phyloP scores from a whole-genome alignment of 2,329 filamentous ascomycete species.

The Diaporthe nobilis region DNA sequence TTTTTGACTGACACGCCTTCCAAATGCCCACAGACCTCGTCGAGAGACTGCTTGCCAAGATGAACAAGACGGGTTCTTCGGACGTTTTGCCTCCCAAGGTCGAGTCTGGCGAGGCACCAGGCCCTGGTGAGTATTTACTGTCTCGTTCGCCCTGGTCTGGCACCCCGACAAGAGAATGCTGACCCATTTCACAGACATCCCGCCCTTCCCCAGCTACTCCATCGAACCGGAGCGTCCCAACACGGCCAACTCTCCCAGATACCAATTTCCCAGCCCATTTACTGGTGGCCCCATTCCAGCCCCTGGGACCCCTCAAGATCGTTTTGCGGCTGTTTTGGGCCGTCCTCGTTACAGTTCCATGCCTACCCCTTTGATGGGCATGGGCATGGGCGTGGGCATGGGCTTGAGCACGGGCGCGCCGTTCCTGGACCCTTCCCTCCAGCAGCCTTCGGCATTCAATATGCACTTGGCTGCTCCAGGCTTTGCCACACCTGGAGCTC shows the following conservation, averaged over 20 bases:
- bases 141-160: not conserved
- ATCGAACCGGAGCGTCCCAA: not conserved
- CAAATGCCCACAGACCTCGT: constrained; percentile 10
- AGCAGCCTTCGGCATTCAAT: not conserved
- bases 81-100: not conserved
- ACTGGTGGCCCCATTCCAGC: constrained; percentile 15
- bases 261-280: not conserved
- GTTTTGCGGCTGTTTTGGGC: constrained; percentile 35
- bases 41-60: constrained; percentile 13
- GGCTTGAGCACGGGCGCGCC: not conserved
- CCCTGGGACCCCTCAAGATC: constrained; percentile 33
- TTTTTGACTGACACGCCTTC: not conserved
- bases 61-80: not conserved
- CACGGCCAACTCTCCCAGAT: not conserved
- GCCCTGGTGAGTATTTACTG: not conserved
- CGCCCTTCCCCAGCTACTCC: constrained; percentile 22
- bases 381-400: constrained; percentile 4
- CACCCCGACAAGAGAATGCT: not conserved
- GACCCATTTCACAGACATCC: not conserved
- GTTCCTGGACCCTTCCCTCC: not conserved
- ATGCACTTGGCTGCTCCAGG: constrained; percentile 13
- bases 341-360: constrained; percentile 3
- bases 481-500: not conserved
- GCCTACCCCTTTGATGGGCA: not conserved
- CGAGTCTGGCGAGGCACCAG: constrained; percentile 6